Evolutionary conservation across 2,329 filamentous ascomycete genomes (phyloP).

Genomic region (Fusarium mundagurra): DNA sequence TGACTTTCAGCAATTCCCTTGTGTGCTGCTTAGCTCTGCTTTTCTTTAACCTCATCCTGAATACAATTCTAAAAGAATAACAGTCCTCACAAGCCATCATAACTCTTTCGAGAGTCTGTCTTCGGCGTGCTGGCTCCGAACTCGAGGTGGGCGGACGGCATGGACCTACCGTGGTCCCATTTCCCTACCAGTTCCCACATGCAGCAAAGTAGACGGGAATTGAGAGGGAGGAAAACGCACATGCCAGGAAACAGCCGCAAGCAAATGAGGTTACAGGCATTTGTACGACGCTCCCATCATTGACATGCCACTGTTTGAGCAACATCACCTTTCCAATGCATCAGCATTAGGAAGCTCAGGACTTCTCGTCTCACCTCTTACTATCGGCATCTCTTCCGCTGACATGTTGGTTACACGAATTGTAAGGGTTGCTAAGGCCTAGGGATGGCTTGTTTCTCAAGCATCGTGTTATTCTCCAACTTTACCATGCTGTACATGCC

Average conservation of each 20-base stretch:
- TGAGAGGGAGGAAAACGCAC: slow-evolving; percentile 27
- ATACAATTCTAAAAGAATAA: background rate
- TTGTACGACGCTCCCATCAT: slow-evolving; percentile 37
- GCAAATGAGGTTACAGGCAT: slow-evolving; percentile 40
- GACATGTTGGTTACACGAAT: background rate
- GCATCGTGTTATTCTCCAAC: background rate
- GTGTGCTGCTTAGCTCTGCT: background rate
- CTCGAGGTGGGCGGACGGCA: slow-evolving; percentile 35
- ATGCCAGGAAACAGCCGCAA: slow-evolving; percentile 42
- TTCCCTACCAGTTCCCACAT: slow-evolving; percentile 23
- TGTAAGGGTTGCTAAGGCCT: background rate
- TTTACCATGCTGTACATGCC: background rate
- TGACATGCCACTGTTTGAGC: slow-evolving; percentile 38
- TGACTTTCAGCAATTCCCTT: background rate
- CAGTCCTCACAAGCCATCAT: background rate
- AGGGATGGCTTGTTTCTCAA: background rate
- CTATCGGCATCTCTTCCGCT: slow-evolving; percentile 31
- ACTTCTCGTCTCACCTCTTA: background rate
- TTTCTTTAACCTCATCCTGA: background rate
- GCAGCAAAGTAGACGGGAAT: background rate
- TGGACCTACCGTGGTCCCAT: slow-evolving; percentile 40
- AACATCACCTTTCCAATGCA: slow-evolving; percentile 4
- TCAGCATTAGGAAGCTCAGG: slow-evolving; percentile 20
- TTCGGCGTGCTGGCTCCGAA: slow-evolving; percentile 35
- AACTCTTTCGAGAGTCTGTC: background rate